These are phyloP conservation scores for Centella asiatica DNA, from an alignment of 129 eudicot genomes.

Conservation along the genomic window DNA sequence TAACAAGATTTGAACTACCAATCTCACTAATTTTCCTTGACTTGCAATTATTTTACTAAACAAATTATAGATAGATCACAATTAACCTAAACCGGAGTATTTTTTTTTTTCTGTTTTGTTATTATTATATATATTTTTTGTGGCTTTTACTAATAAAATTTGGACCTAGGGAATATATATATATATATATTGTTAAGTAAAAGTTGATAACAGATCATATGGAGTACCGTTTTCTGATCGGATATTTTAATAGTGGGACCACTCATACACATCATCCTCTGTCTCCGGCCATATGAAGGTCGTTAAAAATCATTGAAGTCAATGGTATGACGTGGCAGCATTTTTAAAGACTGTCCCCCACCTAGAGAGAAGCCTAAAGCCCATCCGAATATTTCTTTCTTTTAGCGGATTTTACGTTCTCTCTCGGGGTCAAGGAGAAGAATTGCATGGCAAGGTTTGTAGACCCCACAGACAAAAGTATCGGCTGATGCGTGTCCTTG, in stretches of 20 bases:
- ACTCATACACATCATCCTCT: background rate
- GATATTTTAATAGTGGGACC: background rate
- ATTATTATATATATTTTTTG: background rate
- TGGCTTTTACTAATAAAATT: background rate
- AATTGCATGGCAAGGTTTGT: background rate
- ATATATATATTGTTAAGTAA: too few species aligned
- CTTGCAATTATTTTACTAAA: too few species aligned
- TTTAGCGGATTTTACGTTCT: background rate
- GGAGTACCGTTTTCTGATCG: background rate
- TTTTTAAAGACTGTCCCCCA: background rate
- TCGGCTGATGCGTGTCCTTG: background rate
- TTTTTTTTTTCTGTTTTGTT: too few species aligned
- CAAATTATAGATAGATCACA: too few species aligned
- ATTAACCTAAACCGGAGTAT: too few species aligned
- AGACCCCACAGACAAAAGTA: conserved; percentile 1
- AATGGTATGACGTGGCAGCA: background rate
- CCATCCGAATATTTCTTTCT: background rate
- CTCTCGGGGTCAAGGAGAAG: background rate
- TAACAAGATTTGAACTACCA: too few species aligned
- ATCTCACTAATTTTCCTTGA: too few species aligned
- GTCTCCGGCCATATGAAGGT: background rate
- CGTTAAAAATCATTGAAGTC: background rate
- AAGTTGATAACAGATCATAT: background rate
- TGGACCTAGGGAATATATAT: background rate
- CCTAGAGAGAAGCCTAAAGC: background rate